Evolutionary conservation across 768 basidiomycete genomes (phyloP), one percentile per base, ranked within the genome.

Genomic region (Suillus tomentosus): DNA sequence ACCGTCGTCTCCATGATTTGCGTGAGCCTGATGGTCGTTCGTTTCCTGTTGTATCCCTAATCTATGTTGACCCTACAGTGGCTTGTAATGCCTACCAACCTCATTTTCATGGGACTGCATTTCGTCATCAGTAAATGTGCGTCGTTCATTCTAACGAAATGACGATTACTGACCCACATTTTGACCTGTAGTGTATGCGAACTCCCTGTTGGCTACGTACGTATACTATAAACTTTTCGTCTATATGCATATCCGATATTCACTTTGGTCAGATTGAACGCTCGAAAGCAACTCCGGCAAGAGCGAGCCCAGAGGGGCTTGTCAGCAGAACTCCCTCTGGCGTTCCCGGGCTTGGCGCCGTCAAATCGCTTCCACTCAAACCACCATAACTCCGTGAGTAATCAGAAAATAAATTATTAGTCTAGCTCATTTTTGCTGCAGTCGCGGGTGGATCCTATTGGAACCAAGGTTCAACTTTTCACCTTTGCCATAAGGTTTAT

Each of bases 51-150:
- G n/a, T 13, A 17, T 14, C 17, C 11, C 59, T 37, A 54, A 62
- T 60, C 65, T 34, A 5, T 8, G 2, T 34, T 4, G 0, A 60
- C 10, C 3, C 13, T 31, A 5, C 63, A 75, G 84, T 85, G 84
- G 84, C 66, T 85, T 15, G 65, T 72, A 9, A 79, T 83, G 75
- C 79, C 81, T 6, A 64, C 70, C 15, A 84, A 85, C 64, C 77
- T 85, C 5, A 72, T 85, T 11, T 85, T 85, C 67, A 78, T 84
- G 81, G 84, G 79, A 2, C 66, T 86, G 5, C 82, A 85, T 68
- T 82, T 85, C 64, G 76, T 84, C 27, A 85, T 86, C 62, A 78
- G 80, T 68, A 86, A 86, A 73, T 68, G 82, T 83, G 62, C 58
- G 79, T 65, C 36, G 3, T 34, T 5, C 1, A 48, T 34, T 1